Conservation (phyloP, 345 rosid species). For the Lepidium didymum region DNA sequence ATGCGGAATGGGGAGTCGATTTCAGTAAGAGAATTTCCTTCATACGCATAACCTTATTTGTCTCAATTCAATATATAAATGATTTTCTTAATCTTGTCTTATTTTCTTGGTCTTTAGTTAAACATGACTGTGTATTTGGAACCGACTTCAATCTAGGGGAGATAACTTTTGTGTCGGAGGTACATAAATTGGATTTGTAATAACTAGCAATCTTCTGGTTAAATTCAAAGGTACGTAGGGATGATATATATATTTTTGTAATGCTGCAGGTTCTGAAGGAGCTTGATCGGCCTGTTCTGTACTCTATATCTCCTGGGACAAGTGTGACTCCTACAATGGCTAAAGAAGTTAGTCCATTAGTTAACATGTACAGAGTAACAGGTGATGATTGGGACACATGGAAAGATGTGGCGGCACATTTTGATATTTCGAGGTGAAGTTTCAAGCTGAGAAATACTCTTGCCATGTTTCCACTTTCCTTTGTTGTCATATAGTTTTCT, state of each 20-base stretch:
- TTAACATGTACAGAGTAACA: slow-evolving; percentile 81
- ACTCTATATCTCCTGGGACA: slow-evolving; percentile 91
- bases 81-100: neutral
- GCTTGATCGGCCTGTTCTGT: slow-evolving; percentile 64
- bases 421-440: slow-evolving; percentile 63
- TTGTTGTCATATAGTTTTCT: neutral
- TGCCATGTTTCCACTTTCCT: neutral
- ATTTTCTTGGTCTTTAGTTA: slow-evolving; percentile 41
- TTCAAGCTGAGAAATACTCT: neutral
- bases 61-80: neutral
- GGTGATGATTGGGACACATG: slow-evolving; percentile 98
- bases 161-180: slow-evolving; percentile 66
- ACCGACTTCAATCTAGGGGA: slow-evolving; percentile 63
- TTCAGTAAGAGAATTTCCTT: slow-evolving; percentile 47
- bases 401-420: slow-evolving; percentile 76
- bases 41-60: neutral
- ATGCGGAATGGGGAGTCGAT: slow-evolving; percentile 94
- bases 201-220: neutral
- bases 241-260: neutral
- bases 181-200: neutral
- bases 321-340: slow-evolving; percentile 77
- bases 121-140: slow-evolving; percentile 85
- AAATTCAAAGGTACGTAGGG: neutral
- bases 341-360: slow-evolving; percentile 52
- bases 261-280: slow-evolving; percentile 58